A percentile compares a stretch with the other conserved stretches of the same genome.
These are phyloP conservation scores for Botrytis pseudocinerea DNA, from an alignment of 2,329 filamentous ascomycete species.

Conservation along the genomic window DNA sequence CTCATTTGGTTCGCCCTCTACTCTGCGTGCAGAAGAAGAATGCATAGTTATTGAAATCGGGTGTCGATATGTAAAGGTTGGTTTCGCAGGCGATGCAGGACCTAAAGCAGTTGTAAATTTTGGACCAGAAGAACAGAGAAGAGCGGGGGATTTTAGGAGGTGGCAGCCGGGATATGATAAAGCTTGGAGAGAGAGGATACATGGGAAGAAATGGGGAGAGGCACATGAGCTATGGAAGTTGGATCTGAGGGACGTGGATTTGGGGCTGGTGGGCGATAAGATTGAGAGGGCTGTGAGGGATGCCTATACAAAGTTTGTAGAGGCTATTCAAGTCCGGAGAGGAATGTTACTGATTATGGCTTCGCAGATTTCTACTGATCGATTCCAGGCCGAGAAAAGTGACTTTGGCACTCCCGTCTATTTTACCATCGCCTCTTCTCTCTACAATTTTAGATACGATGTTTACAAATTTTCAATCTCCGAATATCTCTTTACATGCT, in stretches of 20 bases:
- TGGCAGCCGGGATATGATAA: constrained; percentile 59
- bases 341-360: constrained; percentile 24
- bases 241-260: constrained; percentile 70
- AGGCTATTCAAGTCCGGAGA: constrained; percentile 37
- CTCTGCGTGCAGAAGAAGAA: constrained; percentile 77
- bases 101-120: constrained; percentile 73
- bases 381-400: constrained; percentile 76
- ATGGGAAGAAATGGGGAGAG: constrained; percentile 59
- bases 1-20: constrained; percentile 58
- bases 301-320: constrained; percentile 74
- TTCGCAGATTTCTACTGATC: constrained; percentile 59
- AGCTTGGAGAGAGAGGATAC: constrained; percentile 50
- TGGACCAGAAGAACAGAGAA: constrained; percentile 71
- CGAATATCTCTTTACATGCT: constrained; percentile 78
- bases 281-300: constrained; percentile 81
- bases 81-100: constrained; percentile 79
- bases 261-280: constrained; percentile 82
- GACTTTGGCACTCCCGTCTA: constrained; percentile 73
- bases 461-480: constrained; percentile 78
- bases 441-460: constrained; percentile 74
- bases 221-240: constrained; percentile 76
- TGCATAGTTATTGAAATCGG: constrained; percentile 81
- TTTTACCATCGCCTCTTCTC: constrained; percentile 75
- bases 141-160: constrained; percentile 77
- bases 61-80: constrained; percentile 73